Evolutionary conservation across 1,139 yeast genomes (phyloP).

Genomic region (Scheffersomyces titani): DNA sequence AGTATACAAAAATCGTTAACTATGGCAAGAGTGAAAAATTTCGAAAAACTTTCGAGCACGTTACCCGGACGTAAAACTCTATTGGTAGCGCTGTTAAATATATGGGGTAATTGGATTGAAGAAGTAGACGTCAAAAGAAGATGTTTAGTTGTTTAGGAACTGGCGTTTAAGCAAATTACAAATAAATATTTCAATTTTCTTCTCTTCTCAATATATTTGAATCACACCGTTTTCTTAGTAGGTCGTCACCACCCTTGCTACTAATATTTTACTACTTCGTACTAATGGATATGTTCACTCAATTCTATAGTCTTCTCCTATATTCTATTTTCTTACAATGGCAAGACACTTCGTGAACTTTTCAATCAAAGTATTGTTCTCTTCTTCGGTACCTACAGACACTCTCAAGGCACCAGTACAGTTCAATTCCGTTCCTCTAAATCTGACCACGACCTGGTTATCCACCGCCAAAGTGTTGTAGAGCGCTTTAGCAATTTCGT

Average conservation of each 20-base stretch:
- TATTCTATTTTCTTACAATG: slow-evolving; percentile 8
- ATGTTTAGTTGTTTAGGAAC: no score
- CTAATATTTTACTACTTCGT: no score
- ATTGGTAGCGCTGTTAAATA: neutral
- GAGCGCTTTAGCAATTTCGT: slow-evolving; percentile 64
- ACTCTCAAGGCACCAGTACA: slow-evolving; percentile 86
- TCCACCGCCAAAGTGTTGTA: slow-evolving; percentile 71
- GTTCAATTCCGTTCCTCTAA: slow-evolving; percentile 86
- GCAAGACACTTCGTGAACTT: slow-evolving; percentile 39
- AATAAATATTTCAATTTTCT: neutral
- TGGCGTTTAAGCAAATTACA: no score
- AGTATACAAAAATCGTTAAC: neutral
- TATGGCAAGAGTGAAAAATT: neutral
- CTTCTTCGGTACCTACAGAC: slow-evolving; percentile 81
- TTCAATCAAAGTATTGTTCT: slow-evolving; percentile 58
- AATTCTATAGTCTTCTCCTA: neutral
- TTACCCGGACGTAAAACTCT: neutral
- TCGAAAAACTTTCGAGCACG: neutral
- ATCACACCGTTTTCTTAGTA: neutral
- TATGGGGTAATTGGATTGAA: neutral
- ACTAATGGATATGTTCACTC: no score
- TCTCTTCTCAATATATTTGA: neutral
- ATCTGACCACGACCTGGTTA: slow-evolving; percentile 81
- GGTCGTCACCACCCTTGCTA: neutral
- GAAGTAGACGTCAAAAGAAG: neutral